These are phyloP conservation scores for Allium cepa DNA, from an alignment of 106 monocot genomes.

Conservation along the genomic window DNA sequence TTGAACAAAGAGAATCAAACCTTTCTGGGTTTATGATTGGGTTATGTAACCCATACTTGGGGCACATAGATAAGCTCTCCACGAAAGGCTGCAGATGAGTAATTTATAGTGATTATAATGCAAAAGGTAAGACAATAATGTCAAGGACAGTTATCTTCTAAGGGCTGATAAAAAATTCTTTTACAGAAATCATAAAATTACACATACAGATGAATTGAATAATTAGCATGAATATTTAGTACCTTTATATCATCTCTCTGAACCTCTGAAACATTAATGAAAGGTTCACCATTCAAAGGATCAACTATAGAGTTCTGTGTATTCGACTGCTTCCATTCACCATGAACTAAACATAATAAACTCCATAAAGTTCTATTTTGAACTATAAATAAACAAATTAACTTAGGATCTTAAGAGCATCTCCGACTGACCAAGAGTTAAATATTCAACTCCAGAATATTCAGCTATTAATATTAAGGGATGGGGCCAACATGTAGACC, in stretches of 20 bases:
- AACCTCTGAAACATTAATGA: conserved; percentile 89
- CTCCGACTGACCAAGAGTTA: not conserved
- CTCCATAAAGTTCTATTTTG: not conserved
- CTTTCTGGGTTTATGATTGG: conserved; percentile 83
- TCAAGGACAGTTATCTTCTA: too few species aligned
- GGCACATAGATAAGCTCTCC: conserved; percentile 76
- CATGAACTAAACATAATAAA: conserved; percentile 62
- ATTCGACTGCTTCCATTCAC: conserved; percentile 66
- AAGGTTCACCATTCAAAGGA: conserved; percentile 82
- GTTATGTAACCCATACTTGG: conserved; percentile 93
- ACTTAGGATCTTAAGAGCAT: not conserved
- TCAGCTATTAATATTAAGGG: not conserved
- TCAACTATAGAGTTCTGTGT: conserved; percentile 63
- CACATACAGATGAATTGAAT: too few species aligned
- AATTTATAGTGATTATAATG: not conserved
- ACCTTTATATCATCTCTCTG: conserved; percentile 64
- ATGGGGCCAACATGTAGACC: not conserved
- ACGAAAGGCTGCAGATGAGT: conserved; percentile 70
- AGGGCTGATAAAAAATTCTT: too few species aligned
- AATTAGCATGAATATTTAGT: not conserved
- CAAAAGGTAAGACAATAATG: too few species aligned
- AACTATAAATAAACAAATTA: not conserved
- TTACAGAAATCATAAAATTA: too few species aligned
- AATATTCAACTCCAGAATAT: not conserved
- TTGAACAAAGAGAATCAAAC: conserved; percentile 28